Conservation (phyloP, 352 stramenopile species). For the Pythium oligandrum region DNA sequence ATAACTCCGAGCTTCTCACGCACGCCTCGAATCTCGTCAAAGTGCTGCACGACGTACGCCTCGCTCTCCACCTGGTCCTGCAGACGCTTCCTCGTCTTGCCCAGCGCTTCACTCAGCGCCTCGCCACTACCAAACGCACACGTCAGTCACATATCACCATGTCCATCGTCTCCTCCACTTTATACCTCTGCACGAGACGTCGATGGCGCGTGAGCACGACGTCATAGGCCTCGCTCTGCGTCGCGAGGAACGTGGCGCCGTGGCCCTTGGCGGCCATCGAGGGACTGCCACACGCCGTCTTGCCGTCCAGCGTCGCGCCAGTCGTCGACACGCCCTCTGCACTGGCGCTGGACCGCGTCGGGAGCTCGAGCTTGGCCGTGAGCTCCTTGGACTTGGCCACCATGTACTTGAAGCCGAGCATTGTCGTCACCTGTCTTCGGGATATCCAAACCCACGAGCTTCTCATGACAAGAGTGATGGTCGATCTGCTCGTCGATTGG, state of each 20-base stretch:
- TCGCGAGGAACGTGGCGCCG: conserved; percentile 38
- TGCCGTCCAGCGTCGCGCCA: conserved; percentile 11
- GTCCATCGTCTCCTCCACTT: too few relatives aligned
- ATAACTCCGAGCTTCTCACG: conserved; percentile 48
- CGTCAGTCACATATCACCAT: too few relatives aligned
- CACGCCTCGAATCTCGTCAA: conserved; percentile 49
- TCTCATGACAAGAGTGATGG: neutral
- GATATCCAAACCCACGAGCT: neutral
- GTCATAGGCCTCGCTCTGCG: conserved; percentile 29
- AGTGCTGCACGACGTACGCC: conserved; percentile 61
- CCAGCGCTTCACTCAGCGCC: conserved; percentile 35
- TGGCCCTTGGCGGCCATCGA: conserved; percentile 3
- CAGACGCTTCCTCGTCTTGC: conserved; percentile 34
- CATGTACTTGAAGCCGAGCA: conserved; percentile 71
- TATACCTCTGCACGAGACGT: conserved; percentile 41
- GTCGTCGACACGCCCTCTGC: conserved; percentile 7
- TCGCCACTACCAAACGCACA: conserved; percentile 35
- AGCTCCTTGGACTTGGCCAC: conserved; percentile 75
- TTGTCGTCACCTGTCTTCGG: conserved; percentile 8
- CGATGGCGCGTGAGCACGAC: conserved; percentile 31
- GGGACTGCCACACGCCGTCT: too few relatives aligned
- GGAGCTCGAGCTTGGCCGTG: conserved; percentile 50
- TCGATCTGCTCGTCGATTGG: neutral
- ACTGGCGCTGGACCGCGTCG: conserved; percentile 6
- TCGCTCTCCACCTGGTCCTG: conserved; percentile 63